Evolutionary conservation across 1,284 basidiomycete species (phyloP), one percentile per base, ranked within the genome.

Genomic region (Mycena sp.): DNA sequence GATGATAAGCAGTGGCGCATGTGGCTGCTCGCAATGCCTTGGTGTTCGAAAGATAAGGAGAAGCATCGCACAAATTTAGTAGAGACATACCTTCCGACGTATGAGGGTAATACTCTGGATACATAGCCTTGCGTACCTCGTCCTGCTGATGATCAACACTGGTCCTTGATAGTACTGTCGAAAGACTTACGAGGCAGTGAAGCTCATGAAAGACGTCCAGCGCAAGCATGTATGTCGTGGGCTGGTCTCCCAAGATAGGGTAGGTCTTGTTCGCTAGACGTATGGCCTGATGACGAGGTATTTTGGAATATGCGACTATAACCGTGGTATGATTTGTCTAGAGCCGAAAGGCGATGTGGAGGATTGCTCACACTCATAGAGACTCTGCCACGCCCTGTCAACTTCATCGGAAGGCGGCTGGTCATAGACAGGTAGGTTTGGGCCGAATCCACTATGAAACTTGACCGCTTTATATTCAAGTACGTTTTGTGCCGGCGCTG

Each of bases 401-500:
- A 72, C 70, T 26, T 67, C 67, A 38, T 65, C 63, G 16, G 69
- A 69, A 19, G 70, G 70, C 17, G 59, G 55, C 14, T 61, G 69
- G 49, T 72, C 70, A 32, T 67, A 72, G 28, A 71, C 65, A 7
- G 65, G 69, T 28, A 70, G 21, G 55, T 71, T 63, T 17, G 38
- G 14, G 10, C 70, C 70, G 38, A 71, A 70, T 10, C 67, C 70
- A 43, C 70, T 71, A 53, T 71, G 67, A 32, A 71, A 71, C 59
- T 70, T 67, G 45, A 71, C 64, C 19, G 46, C 41, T 52, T 57
- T 61, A 61, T 71, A 71, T 40, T 63, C 62, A 10, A 71, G 52
- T n/a, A 57, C 64, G 50, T 65, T 52, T 43, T 71, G 67, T 1
- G 70, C 70, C 25, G 70, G 70, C 26, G 70, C 70, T 71, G 44